These are phyloP conservation scores for Straminergon stramineum DNA, from an alignment of 225 moss, liverwort and hornwort genomes.

Conservation along the genomic window DNA sequence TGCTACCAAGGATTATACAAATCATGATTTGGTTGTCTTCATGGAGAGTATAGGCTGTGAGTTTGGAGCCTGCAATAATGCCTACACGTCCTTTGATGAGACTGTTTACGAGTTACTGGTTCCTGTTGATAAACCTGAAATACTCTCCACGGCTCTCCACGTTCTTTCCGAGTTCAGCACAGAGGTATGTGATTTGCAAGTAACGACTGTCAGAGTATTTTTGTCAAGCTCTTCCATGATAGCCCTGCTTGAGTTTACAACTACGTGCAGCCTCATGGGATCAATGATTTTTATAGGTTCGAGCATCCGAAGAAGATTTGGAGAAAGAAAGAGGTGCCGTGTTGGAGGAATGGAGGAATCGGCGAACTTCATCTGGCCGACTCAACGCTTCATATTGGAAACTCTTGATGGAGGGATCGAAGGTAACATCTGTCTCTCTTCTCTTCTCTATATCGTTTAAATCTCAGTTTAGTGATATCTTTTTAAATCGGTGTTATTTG, in stretches of 20 bases:
- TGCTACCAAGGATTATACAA: neutral
- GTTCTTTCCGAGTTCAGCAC: constrained; percentile 71
- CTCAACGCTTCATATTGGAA: constrained; percentile 44
- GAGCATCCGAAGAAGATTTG: constrained; percentile 69
- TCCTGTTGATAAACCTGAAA: constrained; percentile 68
- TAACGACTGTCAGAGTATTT: neutral
- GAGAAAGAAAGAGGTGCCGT: constrained; percentile 85
- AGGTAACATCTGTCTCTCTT: constrained; percentile 19
- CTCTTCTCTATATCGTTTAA: neutral
- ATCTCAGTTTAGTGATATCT: neutral
- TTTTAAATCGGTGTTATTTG: neutral
- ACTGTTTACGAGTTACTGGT: constrained; percentile 69
- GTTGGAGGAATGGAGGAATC: constrained; percentile 61
- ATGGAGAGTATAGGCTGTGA: constrained; percentile 65
- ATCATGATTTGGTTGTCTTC: neutral
- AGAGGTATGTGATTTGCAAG: constrained; percentile 22
- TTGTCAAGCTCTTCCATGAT: neutral
- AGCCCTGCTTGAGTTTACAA: neutral
- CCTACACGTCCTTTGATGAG: constrained; percentile 60
- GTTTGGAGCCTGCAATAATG: constrained; percentile 77
- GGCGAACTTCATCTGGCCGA: constrained; percentile 51
- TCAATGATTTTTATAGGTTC: constrained; percentile 22
- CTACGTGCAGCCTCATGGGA: neutral
- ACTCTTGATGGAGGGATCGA: constrained; percentile 65
- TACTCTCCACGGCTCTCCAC: constrained; percentile 56